phyloP scores from a whole-genome alignment of 441 rosid species.

The Populus hybrid region DNA sequence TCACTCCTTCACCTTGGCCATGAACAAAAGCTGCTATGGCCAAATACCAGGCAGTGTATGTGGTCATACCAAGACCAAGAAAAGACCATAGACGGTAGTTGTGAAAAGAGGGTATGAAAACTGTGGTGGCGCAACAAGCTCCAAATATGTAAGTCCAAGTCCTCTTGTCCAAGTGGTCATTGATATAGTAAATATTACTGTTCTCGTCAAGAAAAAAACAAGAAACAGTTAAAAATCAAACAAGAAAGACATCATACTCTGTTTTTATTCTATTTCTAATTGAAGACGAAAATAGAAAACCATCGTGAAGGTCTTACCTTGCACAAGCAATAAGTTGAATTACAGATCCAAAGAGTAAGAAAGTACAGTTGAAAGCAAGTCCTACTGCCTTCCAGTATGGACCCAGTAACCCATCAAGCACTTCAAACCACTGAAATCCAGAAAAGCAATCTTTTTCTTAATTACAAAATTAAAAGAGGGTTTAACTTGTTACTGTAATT shows the following conservation, averaged over 20 bases:
- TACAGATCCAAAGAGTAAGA: conserved; percentile 95
- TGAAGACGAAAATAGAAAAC: not conserved
- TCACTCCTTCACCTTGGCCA: conserved; percentile 75
- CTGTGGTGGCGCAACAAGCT: conserved; percentile 99
- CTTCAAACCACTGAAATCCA: conserved; percentile 88
- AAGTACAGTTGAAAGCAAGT: conserved; percentile 96
- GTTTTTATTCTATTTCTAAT: not conserved
- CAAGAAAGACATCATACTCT: conserved; percentile 1
- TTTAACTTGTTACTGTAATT: not conserved
- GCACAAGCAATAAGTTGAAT: conserved; percentile 98
- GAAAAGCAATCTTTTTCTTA: not conserved
- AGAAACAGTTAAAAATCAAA: not conserved
- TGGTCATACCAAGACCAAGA: conserved; percentile 98
- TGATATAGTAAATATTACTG: conserved; percentile 98
- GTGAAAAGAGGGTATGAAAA: conserved; percentile 92
- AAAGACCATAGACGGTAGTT: conserved; percentile 98
- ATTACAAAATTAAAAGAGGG: not conserved
- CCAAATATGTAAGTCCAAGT: conserved; percentile 99
- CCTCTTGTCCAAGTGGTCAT: conserved; percentile 89
- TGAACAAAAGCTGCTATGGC: conserved; percentile 74
- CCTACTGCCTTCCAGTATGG: conserved; percentile 93
- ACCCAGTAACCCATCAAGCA: conserved; percentile 94
- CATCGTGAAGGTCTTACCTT: conserved; percentile 38
- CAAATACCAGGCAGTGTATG: conserved; percentile 96
- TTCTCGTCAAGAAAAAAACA: not conserved